These are phyloP conservation scores for Kluyveromyces lactis DNA, from an alignment of 805 yeast species.

Conservation along the genomic window DNA sequence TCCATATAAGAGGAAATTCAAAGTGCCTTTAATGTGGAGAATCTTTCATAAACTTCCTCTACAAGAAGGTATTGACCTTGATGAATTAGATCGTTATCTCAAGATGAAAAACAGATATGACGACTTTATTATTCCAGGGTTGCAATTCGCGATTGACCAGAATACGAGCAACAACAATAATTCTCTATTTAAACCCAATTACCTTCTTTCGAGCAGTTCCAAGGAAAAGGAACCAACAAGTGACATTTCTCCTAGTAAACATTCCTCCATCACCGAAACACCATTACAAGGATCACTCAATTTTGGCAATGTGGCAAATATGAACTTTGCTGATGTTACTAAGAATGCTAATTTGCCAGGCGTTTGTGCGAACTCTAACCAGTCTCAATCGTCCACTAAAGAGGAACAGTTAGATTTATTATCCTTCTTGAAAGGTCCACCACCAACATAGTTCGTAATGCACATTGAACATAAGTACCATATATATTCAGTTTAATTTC, in stretches of 20 bases:
- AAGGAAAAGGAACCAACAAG: not conserved
- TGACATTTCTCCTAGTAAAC: not conserved
- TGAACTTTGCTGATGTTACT: constrained; percentile 1
- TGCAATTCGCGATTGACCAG: constrained; percentile 12
- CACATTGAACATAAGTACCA: too few relatives aligned
- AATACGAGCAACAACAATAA: constrained; percentile 3
- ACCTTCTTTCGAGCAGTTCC: not conserved
- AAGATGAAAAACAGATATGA: constrained; percentile 13
- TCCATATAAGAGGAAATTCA: constrained; percentile 5
- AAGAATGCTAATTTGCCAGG: not conserved
- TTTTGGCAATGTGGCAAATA: not conserved
- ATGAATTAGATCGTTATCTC: constrained; percentile 21
- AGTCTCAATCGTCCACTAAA: not conserved
- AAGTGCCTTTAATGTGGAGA: constrained; percentile 22
- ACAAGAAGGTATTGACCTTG: constrained; percentile 27
- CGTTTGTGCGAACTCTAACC: not conserved
- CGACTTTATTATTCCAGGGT: constrained; percentile 20
- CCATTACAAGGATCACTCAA: not conserved
- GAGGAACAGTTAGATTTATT: not conserved
- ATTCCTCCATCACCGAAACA: not conserved
- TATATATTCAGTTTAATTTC: too few relatives aligned
- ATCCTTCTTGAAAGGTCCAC: not conserved
- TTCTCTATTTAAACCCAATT: constrained; percentile 9
- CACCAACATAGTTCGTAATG: not conserved
- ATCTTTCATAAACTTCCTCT: constrained; percentile 23